phyloP scores from a whole-genome alignment of 495 filamentous ascomycete species.

The Penicilliopsis zonata region DNA sequence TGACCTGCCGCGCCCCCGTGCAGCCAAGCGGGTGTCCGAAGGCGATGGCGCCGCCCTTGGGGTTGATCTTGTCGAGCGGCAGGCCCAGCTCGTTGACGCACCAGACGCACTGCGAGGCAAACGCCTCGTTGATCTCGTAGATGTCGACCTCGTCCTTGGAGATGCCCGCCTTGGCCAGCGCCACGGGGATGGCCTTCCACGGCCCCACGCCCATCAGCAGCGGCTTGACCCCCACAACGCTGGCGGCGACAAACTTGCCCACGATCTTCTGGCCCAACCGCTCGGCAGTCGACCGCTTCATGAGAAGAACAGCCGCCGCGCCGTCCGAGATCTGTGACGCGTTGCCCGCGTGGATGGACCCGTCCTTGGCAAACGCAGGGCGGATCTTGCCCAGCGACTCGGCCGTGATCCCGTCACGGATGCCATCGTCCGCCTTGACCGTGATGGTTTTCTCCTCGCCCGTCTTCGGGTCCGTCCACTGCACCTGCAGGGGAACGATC shows the following conservation, averaged over 20 bases:
- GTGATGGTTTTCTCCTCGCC: slow-evolving; percentile 75
- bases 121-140: slow-evolving; percentile 99
- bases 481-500: slow-evolving; percentile 76
- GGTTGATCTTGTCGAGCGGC: slow-evolving; percentile 73
- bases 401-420: slow-evolving; percentile 72
- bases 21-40: slow-evolving; percentile 95
- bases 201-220: slow-evolving; percentile 94
- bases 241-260: slow-evolving; percentile 77
- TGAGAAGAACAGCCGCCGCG: slow-evolving; percentile 87
- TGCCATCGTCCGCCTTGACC: slow-evolving; percentile 78
- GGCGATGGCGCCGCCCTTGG: slow-evolving; percentile 96
- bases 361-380: slow-evolving; percentile 83
- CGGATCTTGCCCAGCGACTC: slow-evolving; percentile 83
- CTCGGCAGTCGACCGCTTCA: slow-evolving; percentile 90
- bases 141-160: slow-evolving; percentile 88
- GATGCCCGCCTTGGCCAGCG: slow-evolving; percentile 75
- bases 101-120: slow-evolving; percentile 89
- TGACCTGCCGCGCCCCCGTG: slow-evolving; percentile 88
- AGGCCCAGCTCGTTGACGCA: slow-evolving; percentile 82
- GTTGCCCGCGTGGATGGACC: slow-evolving; percentile 91
- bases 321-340: slow-evolving; percentile 93
- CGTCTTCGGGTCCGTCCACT: slow-evolving; percentile 79
- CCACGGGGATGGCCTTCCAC: slow-evolving; percentile 91
- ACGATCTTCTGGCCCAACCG: slow-evolving; percentile 77
- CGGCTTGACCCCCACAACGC: slow-evolving; percentile 80